These are phyloP conservation scores for Escovopsis sp. DNA, from an alignment of 2,329 filamentous ascomycete species.

Conservation along the genomic window DNA sequence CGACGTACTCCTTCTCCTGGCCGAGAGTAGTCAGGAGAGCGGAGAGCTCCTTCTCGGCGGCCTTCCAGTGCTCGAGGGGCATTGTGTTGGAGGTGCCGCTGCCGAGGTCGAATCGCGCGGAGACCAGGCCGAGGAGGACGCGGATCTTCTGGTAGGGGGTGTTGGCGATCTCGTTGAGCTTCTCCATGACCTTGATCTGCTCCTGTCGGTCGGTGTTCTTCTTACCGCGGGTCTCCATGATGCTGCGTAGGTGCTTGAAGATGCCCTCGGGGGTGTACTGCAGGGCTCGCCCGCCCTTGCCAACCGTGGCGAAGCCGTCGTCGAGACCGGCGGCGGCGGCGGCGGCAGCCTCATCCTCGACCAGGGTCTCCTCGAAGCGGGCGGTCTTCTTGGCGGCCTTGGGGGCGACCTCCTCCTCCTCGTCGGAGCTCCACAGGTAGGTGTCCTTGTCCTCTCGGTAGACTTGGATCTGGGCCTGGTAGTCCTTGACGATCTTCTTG, in stretches of 20 bases:
- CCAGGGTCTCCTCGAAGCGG: slow-evolving; percentile 27
- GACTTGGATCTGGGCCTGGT: slow-evolving; percentile 70
- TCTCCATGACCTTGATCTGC: slow-evolving; percentile 97
- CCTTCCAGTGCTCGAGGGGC: slow-evolving; percentile 94
- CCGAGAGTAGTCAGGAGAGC: slow-evolving; percentile 68
- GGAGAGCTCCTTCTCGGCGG: slow-evolving; percentile 74
- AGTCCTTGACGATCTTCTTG: slow-evolving; percentile 97
- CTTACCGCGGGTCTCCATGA: slow-evolving; percentile 91
- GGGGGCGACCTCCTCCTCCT: slow-evolving; percentile 46
- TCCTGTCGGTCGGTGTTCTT: slow-evolving; percentile 95
- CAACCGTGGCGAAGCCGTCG: slow-evolving; percentile 80
- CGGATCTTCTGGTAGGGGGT: slow-evolving; percentile 91
- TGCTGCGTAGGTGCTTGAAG: slow-evolving; percentile 85
- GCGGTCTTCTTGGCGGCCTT: slow-evolving; percentile 25
- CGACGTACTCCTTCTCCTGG: slow-evolving; percentile 62
- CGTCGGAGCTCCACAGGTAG: slow-evolving; percentile 76
- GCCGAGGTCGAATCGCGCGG: slow-evolving; percentile 85
- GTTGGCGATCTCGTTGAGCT: slow-evolving; percentile 73
- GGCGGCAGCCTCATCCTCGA: slow-evolving; percentile 28
- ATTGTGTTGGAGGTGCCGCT: slow-evolving; percentile 66
- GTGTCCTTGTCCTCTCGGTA: slow-evolving; percentile 75
- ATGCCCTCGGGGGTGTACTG: slow-evolving; percentile 96
- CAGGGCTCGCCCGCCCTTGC: slow-evolving; percentile 74
- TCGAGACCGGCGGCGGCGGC: slow-evolving; percentile 40
- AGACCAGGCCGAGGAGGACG: slow-evolving; percentile 79